Evolutionary conservation across 2,329 filamentous ascomycete genomes (phyloP), one percentile per base, ranked within the genome.

Genomic region (Phialemonium atrogriseum): DNA sequence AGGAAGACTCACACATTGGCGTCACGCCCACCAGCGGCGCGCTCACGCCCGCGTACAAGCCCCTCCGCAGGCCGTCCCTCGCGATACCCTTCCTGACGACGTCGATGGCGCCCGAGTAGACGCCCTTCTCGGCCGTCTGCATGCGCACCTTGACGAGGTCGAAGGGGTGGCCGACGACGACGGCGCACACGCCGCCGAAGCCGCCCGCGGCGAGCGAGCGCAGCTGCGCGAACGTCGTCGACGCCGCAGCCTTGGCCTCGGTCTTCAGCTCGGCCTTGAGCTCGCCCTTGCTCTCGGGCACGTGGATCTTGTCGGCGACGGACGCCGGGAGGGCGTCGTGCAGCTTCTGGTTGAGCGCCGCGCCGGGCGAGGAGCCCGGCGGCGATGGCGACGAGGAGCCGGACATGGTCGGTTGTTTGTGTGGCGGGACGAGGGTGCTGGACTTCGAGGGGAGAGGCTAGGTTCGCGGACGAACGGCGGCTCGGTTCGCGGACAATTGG

Each of bases 61-160:
- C 91, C 58, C 84, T 63, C 38, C 62, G 49, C 44, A 94, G 56
- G 2, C 91, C 91, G 59, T 96, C 89, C 39, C 83, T 74, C 17
- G 88, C 88, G 38, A 98, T 63, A 21, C 85, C 89, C 67, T 83
- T 94, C 58, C 73, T 70, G 41, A 96, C 87, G 2, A 95, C 89
- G 61, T 98, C 91, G 49, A 96, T 70, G 10, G 91, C 91, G 27
- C 83, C 80, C 21, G 69, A 81, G 63, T 98, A 98, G 21, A 94
- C 84, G 29, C 91, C 91, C 59, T 79, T 81, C 62, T 96, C 88
- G 21, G 91, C 87, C 3, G 91, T 98, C 68, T 98, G 91, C 57
- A 98, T 67, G 37, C 91, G 84, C 44, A 98, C 91, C 66, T 98
- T 98, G 58, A 96, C 89, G 47, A 98, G 70, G 57, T 98, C 91